These are phyloP conservation scores for Hanseniaspora lindneri DNA, from an alignment of 805 yeast species.

Conservation along the genomic window DNA sequence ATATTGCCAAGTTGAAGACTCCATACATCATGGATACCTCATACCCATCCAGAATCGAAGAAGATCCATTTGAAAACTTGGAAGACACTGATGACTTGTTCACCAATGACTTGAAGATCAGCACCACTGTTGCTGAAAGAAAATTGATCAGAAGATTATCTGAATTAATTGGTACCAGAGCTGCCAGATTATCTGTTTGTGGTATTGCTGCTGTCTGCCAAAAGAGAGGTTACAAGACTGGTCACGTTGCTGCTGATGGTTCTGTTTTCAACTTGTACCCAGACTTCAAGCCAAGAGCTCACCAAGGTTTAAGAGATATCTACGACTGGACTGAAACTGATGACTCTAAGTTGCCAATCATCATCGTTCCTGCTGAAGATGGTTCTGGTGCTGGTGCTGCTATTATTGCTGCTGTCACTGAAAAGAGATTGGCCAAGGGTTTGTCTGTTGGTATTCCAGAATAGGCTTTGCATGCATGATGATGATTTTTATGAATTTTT, in stretches of 20 bases:
- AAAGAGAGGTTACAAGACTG: slow-evolving; percentile 66
- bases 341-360: slow-evolving; percentile 56
- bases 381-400: slow-evolving; percentile 99
- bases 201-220: slow-evolving; percentile 90
- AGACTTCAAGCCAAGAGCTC: slow-evolving; percentile 78
- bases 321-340: slow-evolving; percentile 54
- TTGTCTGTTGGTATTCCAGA: slow-evolving; percentile 46
- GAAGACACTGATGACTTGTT: slow-evolving; percentile 62
- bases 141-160: slow-evolving; percentile 70
- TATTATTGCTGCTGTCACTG: slow-evolving; percentile 87
- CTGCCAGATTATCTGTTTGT: slow-evolving; percentile 85
- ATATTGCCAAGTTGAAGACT: slow-evolving; percentile 46
- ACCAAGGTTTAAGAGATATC: slow-evolving; percentile 75
- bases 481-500: neutral
- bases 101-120: slow-evolving; percentile 43
- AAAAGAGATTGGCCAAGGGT: slow-evolving; percentile 61
- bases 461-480: neutral
- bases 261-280: slow-evolving; percentile 93
- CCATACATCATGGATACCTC: slow-evolving; percentile 80
- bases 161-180: slow-evolving; percentile 79
- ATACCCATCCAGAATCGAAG: slow-evolving; percentile 74
- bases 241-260: slow-evolving; percentile 94
- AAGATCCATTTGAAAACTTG: slow-evolving; percentile 78
- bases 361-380: slow-evolving; percentile 87
- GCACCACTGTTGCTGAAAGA: slow-evolving; percentile 67